These are phyloP conservation scores for Elaeis guineensis DNA, from an alignment of 176 grass and related monocot genomes.

Conservation along the genomic window DNA sequence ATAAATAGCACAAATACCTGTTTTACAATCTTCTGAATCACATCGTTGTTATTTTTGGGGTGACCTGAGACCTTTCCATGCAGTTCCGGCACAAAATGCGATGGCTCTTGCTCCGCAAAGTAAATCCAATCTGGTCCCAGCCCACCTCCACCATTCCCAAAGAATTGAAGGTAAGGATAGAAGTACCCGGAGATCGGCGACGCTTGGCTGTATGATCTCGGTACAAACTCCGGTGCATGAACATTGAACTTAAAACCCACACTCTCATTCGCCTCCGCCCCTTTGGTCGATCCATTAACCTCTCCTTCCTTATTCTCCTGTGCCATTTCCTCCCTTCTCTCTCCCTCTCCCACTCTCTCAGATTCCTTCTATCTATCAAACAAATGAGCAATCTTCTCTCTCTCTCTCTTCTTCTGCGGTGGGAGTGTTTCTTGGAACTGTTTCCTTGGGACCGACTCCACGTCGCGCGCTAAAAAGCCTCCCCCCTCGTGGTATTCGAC, in stretches of 20 bases:
- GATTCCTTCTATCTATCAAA: too few species aligned
- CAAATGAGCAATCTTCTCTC: not conserved
- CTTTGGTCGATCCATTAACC: not conserved
- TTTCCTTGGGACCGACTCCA: too few species aligned
- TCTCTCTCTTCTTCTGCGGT: constrained; percentile 19
- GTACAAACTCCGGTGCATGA: constrained; percentile 69
- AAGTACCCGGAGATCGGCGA: constrained; percentile 32
- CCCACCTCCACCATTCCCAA: constrained; percentile 3
- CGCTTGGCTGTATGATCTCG: constrained; percentile 33
- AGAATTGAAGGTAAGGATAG: constrained; percentile 52
- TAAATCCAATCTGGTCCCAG: constrained; percentile 46
- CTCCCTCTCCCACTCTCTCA: not conserved
- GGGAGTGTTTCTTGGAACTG: constrained; percentile 31
- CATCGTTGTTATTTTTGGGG: constrained; percentile 25
- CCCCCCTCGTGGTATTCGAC: too few species aligned
- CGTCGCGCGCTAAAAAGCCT: too few species aligned
- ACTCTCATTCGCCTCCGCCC: not conserved
- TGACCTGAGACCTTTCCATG: constrained; percentile 25
- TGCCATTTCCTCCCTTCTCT: constrained; percentile 14
- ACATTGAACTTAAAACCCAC: constrained; percentile 46
- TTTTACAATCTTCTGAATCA: constrained; percentile 66
- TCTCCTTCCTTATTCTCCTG: constrained; percentile 21
- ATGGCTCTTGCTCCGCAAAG: constrained; percentile 46
- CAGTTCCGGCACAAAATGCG: constrained; percentile 59
- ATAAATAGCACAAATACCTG: constrained; percentile 24